Percentiles rank a stretch among this genome's conserved stretches.
phyloP scores from a whole-genome alignment of 345 rosid species.

The Chamaenerion angustifolium region DNA sequence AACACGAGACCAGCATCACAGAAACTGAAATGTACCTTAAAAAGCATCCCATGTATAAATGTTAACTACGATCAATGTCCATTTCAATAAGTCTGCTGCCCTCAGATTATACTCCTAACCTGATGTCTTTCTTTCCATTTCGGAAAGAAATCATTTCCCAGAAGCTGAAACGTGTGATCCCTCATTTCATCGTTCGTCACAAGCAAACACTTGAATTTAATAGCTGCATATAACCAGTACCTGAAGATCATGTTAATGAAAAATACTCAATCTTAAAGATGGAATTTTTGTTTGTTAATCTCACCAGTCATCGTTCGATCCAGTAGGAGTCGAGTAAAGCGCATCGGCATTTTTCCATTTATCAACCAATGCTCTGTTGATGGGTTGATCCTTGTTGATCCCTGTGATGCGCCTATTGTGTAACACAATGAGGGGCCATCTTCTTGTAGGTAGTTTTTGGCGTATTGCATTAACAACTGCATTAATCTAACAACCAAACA shows the following conservation, averaged over 20 bases:
- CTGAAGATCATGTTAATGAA: conserved; percentile 29
- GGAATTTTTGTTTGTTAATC: not conserved
- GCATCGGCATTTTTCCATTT: conserved; percentile 59
- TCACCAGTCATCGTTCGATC: conserved; percentile 74
- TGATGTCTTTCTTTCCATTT: conserved; percentile 78
- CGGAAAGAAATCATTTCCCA: conserved; percentile 59
- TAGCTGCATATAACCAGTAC: conserved; percentile 79
- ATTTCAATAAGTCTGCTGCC: not conserved
- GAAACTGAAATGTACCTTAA: conserved; percentile 46
- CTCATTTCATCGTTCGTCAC: conserved; percentile 74
- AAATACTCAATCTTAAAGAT: not conserved
- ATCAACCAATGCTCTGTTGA: conserved; percentile 27
- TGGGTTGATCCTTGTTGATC: conserved; percentile 29
- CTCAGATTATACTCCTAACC: conserved; percentile 19
- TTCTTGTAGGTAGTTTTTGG: conserved; percentile 40
- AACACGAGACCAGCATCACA: conserved; percentile 36
- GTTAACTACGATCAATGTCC: not conserved
- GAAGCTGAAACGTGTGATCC: conserved; percentile 66
- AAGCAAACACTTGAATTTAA: conserved; percentile 49
- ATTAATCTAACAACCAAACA: conserved; percentile 24
- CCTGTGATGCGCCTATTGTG: conserved; percentile 39
- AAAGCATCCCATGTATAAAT: not conserved
- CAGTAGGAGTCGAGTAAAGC: conserved; percentile 51
- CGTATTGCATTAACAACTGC: conserved; percentile 45
- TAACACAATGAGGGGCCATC: conserved; percentile 60